A percentile compares a stretch with the other conserved stretches of the same genome.
phyloP scores from a whole-genome alignment of 257 asterid species.

The Vinca minor region DNA sequence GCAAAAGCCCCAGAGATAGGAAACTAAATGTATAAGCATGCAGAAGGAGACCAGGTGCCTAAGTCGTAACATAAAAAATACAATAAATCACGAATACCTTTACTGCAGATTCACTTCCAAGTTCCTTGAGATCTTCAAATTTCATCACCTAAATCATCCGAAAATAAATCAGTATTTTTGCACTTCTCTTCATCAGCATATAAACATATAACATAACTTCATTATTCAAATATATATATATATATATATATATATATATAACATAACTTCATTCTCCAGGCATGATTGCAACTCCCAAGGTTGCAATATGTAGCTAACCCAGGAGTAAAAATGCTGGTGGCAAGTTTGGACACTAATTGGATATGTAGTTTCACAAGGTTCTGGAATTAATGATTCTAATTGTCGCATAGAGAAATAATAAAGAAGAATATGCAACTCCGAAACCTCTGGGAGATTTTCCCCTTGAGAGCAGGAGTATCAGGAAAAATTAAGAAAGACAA shows the following conservation, averaged over 20 bases:
- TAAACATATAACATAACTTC: no score
- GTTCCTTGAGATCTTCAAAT: slow-evolving; percentile 89
- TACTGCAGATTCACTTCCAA: slow-evolving; percentile 81
- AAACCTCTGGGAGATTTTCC: neutral
- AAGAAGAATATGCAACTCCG: neutral
- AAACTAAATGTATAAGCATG: no score
- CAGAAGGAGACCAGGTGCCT: neutral
- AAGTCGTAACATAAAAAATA: neutral
- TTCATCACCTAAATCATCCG: slow-evolving; percentile 70
- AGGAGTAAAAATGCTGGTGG: neutral
- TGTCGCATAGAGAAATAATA: neutral
- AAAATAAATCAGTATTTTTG: slow-evolving; percentile 12
- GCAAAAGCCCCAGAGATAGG: no score
- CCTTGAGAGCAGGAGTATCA: neutral
- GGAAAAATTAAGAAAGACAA: neutral
- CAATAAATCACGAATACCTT: slow-evolving; percentile 42
- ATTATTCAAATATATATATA: no score
- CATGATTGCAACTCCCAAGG: neutral
- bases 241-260: no score
- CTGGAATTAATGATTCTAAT: neutral
- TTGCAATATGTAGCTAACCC: neutral
- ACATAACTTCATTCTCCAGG: neutral
- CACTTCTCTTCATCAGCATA: no score
- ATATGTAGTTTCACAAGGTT: neutral
- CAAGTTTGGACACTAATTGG: neutral